A percentile compares a stretch with the other conserved stretches of the same genome.
Evolutionary conservation across 148 eudicot species (phyloP).

Genomic region (Chenopodium suecicum): DNA sequence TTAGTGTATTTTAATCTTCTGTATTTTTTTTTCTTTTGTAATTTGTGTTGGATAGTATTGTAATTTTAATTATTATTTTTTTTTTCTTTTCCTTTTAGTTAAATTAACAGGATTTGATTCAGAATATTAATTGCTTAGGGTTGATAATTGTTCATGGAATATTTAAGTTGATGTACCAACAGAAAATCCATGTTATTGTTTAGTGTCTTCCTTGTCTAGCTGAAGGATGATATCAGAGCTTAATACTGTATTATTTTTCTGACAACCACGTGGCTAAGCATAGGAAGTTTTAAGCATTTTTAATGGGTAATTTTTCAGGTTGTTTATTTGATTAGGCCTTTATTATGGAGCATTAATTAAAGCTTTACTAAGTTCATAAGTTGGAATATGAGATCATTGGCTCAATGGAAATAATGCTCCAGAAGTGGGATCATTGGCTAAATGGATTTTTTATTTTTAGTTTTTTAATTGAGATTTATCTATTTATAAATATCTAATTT

Average conservation of each 20-base stretch:
- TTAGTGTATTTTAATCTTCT: constrained; percentile 2
- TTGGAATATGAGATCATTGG: too few relatives aligned
- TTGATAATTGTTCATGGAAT: neutral
- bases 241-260: neutral
- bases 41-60: constrained; percentile 3
- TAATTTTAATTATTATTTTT: neutral
- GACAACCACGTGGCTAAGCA: constrained; percentile 2
- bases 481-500: too few relatives aligned
- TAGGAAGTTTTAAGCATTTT: neutral
- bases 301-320: neutral
- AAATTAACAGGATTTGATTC: constrained; percentile 8
- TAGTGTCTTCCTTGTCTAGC: neutral
- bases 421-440: too few relatives aligned
- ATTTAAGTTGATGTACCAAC: neutral
- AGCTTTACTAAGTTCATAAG: too few relatives aligned
- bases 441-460: too few relatives aligned
- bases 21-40: neutral
- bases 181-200: neutral
- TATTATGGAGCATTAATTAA: neutral
- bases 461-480: too few relatives aligned
- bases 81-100: neutral
- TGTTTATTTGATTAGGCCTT: neutral
- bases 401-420: too few relatives aligned
- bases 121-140: neutral
- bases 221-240: neutral